Evolutionary conservation across 83 land plant genomes (phyloP).

Genomic region (Picea abies): DNA sequence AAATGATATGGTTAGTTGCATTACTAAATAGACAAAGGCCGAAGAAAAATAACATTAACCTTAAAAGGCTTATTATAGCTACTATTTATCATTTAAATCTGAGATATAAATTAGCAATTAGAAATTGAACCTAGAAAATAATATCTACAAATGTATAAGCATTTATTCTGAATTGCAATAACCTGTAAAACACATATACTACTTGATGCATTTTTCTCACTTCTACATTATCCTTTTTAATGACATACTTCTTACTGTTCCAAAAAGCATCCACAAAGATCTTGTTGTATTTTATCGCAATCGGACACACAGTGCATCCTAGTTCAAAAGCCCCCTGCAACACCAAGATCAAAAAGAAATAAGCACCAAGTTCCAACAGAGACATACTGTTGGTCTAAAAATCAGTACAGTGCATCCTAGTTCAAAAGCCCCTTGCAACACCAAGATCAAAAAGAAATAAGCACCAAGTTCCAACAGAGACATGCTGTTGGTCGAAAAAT

Average conservation of each 20-base stretch:
- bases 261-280: constrained; percentile 98
- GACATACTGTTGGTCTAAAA: background rate
- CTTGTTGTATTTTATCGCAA: constrained; percentile 97
- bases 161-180: background rate
- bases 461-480: background rate
- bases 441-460: background rate
- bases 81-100: no score
- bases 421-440: constrained; percentile 91
- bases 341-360: background rate
- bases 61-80: no score
- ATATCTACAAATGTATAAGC: background rate
- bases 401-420: constrained; percentile 91
- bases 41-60: background rate
- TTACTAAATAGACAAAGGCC: background rate
- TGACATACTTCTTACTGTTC: constrained; percentile 92
- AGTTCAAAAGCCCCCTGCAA: constrained; percentile 96
- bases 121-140: background rate
- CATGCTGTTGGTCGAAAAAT: background rate
- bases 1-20: background rate
- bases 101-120: no score
- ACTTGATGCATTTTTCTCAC: no score
- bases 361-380: background rate
- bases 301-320: constrained; percentile 90
- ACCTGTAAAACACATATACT: background rate
- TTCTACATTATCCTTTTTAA: no score